A percentile compares a stretch with the other conserved stretches of the same genome.
Conservation (phyloP, 345 rosid species). For the Citrus cavaleriei region DNA sequence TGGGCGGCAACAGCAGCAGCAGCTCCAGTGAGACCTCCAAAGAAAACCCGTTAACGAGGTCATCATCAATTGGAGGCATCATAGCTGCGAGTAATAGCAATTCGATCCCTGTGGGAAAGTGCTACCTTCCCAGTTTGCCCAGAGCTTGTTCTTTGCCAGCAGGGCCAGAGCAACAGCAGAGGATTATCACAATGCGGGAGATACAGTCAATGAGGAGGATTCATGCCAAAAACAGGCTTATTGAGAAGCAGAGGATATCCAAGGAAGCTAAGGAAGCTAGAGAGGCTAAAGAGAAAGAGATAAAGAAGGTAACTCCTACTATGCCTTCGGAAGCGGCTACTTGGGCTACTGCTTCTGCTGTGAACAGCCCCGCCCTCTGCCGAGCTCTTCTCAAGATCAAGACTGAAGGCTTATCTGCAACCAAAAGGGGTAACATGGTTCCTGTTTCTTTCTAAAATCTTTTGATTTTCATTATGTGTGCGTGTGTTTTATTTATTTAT, state of each 20-base stretch:
- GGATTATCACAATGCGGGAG: background rate
- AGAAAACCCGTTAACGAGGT: background rate
- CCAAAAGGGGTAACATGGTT: conserved; percentile 9
- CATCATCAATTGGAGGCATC: conserved; percentile 12
- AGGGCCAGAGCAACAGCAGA: conserved; percentile 6
- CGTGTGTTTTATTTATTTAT: background rate
- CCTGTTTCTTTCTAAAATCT: background rate
- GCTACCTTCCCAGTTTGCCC: conserved; percentile 5
- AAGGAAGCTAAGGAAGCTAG: background rate
- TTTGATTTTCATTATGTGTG: background rate
- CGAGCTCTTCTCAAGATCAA: conserved; percentile 14
- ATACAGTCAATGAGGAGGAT: conserved; percentile 5
- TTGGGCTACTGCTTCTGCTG: conserved; percentile 22
- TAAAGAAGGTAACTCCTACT: conserved; percentile 1
- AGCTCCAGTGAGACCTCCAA: background rate
- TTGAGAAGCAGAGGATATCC: conserved; percentile 7
- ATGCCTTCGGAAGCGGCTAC: conserved; percentile 12
- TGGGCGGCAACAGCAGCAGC: conserved; percentile 21
- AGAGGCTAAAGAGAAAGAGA: background rate
- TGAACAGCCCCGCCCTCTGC: conserved; percentile 3
- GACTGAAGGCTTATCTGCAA: background rate
- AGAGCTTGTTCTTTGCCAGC: conserved; percentile 25
- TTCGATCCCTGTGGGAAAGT: background rate
- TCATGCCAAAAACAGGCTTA: conserved; percentile 2
- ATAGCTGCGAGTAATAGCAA: background rate